These are phyloP conservation scores for Ascosphaera acerosa DNA, from an alignment of 2,329 filamentous ascomycete genomes.

Conservation along the genomic window DNA sequence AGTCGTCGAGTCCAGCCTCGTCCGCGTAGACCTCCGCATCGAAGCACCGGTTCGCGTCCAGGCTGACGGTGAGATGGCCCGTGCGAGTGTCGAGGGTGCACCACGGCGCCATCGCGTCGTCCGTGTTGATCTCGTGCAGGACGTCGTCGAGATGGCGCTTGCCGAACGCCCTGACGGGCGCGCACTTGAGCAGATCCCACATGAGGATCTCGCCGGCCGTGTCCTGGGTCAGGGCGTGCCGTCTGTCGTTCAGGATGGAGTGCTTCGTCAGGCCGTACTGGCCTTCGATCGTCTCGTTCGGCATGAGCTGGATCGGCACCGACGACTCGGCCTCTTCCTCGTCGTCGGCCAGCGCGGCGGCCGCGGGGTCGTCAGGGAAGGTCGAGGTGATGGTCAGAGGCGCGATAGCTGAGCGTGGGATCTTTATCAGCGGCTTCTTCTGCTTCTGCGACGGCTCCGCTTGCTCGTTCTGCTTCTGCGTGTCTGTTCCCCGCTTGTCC, in stretches of 20 bases:
- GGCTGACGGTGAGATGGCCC: constrained; percentile 64
- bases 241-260: constrained; percentile 69
- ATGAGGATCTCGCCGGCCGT: constrained; percentile 84
- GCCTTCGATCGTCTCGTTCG: constrained; percentile 69
- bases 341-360: constrained; percentile 19
- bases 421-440: background rate
- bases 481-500: background rate
- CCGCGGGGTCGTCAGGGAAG: constrained; percentile 12
- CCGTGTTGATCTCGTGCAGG: constrained; percentile 59
- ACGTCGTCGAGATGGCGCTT: constrained; percentile 89
- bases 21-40: constrained; percentile 95
- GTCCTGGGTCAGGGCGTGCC: constrained; percentile 71
- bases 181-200: constrained; percentile 87
- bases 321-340: constrained; percentile 24
- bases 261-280: constrained; percentile 92
- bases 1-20: constrained; percentile 47
- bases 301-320: constrained; percentile 40
- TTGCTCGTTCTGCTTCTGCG: background rate
- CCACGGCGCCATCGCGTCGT: constrained; percentile 81
- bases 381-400: background rate
- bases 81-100: constrained; percentile 87
- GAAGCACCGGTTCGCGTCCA: constrained; percentile 91
- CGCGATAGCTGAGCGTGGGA: background rate
- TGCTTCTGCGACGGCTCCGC: background rate
- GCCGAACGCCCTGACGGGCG: constrained; percentile 73